phyloP scores from a whole-genome alignment of 163 green algal genomes.

The Scenedesmus sp. region DNA sequence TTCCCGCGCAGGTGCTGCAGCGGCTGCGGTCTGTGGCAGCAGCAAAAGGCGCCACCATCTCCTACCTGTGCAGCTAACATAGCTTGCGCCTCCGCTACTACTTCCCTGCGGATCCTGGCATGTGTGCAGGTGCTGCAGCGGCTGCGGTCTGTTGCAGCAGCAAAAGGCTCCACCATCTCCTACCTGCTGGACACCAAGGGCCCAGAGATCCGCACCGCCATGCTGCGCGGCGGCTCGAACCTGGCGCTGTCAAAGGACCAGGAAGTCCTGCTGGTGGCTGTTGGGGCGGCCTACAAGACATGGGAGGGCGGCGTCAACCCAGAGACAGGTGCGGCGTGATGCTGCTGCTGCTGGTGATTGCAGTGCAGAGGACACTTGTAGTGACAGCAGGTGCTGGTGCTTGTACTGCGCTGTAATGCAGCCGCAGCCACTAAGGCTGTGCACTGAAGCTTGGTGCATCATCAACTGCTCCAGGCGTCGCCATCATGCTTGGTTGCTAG shows the following conservation, averaged over 20 bases:
- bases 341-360: too few species aligned
- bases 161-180: conserved; percentile 31
- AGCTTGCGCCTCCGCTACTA: too few species aligned
- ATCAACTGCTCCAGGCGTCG: too few species aligned
- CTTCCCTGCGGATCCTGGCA: too few species aligned
- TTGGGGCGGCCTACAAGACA: conserved; percentile 70
- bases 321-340: conserved; percentile 17
- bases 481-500: too few species aligned
- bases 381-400: too few species aligned
- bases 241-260: conserved; percentile 68
- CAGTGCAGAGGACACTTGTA: too few species aligned
- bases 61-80: conserved; percentile 66
- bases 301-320: conserved; percentile 70
- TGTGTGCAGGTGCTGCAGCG: conserved; percentile 63
- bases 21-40: conserved; percentile 59
- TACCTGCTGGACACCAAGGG: conserved; percentile 96
- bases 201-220: conserved; percentile 96
- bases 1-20: conserved; percentile 63
- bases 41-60: conserved; percentile 27
- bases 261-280: conserved; percentile 74
- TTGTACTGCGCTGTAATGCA: too few species aligned
- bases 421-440: too few species aligned
- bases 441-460: too few species aligned
- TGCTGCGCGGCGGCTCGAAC: conserved; percentile 83
- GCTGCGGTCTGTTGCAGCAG: conserved; percentile 57